phyloP scores from a whole-genome alignment of 1,284 basidiomycete species.

The Tylopilus sp. region DNA sequence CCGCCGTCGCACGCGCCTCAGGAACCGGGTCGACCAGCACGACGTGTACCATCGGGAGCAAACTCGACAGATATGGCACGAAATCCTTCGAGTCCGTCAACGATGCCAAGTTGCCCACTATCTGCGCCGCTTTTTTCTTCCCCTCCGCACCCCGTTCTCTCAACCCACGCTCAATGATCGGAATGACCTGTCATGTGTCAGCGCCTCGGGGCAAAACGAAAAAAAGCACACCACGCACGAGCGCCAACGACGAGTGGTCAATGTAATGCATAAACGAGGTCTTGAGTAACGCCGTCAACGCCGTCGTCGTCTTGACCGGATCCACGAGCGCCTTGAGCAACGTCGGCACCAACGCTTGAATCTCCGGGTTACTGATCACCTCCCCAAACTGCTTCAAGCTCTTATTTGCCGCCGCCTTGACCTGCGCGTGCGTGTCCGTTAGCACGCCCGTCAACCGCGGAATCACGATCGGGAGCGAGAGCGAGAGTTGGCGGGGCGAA shows the following conservation, averaged over 20 bases:
- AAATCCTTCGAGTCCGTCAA: slow-evolving; percentile 97
- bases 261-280: slow-evolving; percentile 99
- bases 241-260: slow-evolving; percentile 96
- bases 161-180: slow-evolving; percentile 95
- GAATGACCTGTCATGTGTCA: slow-evolving; percentile 76
- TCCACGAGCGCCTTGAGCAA: slow-evolving; percentile 98
- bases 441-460: slow-evolving; percentile 95
- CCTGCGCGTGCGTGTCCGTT: slow-evolving; percentile 98
- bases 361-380: slow-evolving; percentile 95
- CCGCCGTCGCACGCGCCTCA: slow-evolving; percentile 96
- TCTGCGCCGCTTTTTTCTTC: slow-evolving; percentile 97
- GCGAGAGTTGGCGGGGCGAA: slow-evolving; percentile 94
- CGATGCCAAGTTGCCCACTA: slow-evolving; percentile 96
- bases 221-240: slow-evolving; percentile 65
- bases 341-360: slow-evolving; percentile 92
- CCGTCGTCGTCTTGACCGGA: slow-evolving; percentile 91
- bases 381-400: slow-evolving; percentile 99
- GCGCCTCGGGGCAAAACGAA: neutral
- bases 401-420: slow-evolving; percentile 93
- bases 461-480: slow-evolving; percentile 97
- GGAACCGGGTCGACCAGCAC: slow-evolving; percentile 97
- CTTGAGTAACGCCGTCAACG: slow-evolving; percentile 87
- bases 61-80: slow-evolving; percentile 91
- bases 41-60: slow-evolving; percentile 92
- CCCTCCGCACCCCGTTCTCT: slow-evolving; percentile 93